These are phyloP conservation scores for Medicago lupulina DNA, from an alignment of 306 rosid genomes.

Conservation along the genomic window DNA sequence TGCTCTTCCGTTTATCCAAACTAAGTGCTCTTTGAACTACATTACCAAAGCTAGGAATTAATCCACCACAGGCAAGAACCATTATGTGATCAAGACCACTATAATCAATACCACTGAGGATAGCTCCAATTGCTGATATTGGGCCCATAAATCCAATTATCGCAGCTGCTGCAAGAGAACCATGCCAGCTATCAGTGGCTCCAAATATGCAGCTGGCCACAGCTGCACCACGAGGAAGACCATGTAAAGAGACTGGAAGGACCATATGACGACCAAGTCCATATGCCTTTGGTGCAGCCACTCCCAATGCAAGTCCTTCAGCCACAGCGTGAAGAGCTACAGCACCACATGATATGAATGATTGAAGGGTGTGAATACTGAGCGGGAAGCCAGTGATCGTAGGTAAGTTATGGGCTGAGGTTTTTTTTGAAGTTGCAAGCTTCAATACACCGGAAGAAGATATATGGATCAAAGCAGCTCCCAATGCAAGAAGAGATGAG, in stretches of 20 bases:
- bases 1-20: slow-evolving; percentile 73
- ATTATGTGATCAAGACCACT: slow-evolving; percentile 93
- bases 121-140: slow-evolving; percentile 90
- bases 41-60: slow-evolving; percentile 77
- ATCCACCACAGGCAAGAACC: slow-evolving; percentile 93
- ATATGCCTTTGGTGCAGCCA: slow-evolving; percentile 98
- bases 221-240: slow-evolving; percentile 97
- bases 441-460: slow-evolving; percentile 65
- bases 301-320: slow-evolving; percentile 97
- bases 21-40: slow-evolving; percentile 71
- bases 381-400: slow-evolving; percentile 56
- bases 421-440: slow-evolving; percentile 61
- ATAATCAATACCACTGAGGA: slow-evolving; percentile 91
- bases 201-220: slow-evolving; percentile 98
- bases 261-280: slow-evolving; percentile 97
- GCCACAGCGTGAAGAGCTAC: slow-evolving; percentile 92
- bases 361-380: slow-evolving; percentile 91
- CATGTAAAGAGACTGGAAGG: slow-evolving; percentile 96
- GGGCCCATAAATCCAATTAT: slow-evolving; percentile 91
- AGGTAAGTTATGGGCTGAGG: slow-evolving; percentile 66
- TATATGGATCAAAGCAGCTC: slow-evolving; percentile 70
- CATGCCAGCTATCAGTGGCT: slow-evolving; percentile 95
- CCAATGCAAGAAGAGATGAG: slow-evolving; percentile 61
- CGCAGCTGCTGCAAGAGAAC: slow-evolving; percentile 87
- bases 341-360: slow-evolving; percentile 90